Base-by-base conservation (phyloP, 192 early-diverging fungal genomes). In the Pilaira anomala region DNA sequence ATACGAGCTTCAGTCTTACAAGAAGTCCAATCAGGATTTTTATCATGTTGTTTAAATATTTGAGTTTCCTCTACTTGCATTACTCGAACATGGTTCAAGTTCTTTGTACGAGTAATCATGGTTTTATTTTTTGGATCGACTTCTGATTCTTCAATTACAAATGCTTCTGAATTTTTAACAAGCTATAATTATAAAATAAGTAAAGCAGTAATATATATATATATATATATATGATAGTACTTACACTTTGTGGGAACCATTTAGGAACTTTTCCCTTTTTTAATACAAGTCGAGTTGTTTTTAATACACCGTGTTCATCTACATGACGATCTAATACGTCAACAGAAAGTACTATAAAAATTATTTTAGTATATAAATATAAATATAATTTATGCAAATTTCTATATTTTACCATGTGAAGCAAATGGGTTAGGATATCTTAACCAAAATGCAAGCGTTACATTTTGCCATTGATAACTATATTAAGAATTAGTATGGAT, bases 401-500 rank as follows among this genome's bases (percentile, higher is more conserved):
- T 19, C n/a, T n/a, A n/a, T 11, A 24, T n/a, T 40, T 59, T 73
- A 73, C 71, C 71, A 77, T 99, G 97, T 7, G 87, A 83, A 3
- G 97, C 91, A 76, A 93, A 96, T 24, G 97, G 97, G 73, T 99
- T 99, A 48, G 97, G 97, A 78, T 99, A 99, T 46, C 96, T 89
- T 67, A 91, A 75, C 84, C 88, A 94, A 60, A 97, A 91, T 19
- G 95, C 95, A 58, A 82, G 84, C 9, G 95, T 92, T 53, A 98
- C 92, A 57, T 82, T 87, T 36, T 82, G 79, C 92, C 92, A 95
- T 41, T 87, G 82, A 64, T 88, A 77, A 19, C 59, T 58, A 41
- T 12, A 44, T n/a, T 5, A 21, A 44, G 7, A 41, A 53, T 24
- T 29, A 39, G 24, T 39, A 13, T 25, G 21, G n/a, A 14, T 33